Conservation (phyloP, 2,329 filamentous ascomycete genomes). For the Huntiella savannae region DNA sequence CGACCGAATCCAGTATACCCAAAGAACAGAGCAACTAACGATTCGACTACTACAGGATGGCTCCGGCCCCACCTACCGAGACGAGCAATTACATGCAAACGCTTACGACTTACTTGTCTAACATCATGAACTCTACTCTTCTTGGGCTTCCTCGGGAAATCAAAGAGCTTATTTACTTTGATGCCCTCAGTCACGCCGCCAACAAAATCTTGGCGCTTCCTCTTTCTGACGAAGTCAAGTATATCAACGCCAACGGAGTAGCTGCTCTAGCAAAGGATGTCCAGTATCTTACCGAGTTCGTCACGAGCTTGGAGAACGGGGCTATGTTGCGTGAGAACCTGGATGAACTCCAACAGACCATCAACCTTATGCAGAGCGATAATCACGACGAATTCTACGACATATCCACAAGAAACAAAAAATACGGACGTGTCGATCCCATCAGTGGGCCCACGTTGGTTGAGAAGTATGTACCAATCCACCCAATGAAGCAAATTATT, state of each 20-base stretch:
- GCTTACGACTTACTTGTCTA: constrained; percentile 75
- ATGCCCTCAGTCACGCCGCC: constrained; percentile 78
- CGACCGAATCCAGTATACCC: not conserved
- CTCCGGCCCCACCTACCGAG: constrained; percentile 41
- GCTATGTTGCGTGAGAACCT: constrained; percentile 77
- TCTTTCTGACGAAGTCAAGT: constrained; percentile 57
- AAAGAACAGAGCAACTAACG: not conserved
- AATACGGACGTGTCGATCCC: constrained; percentile 83
- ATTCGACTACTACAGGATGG: constrained; percentile 22
- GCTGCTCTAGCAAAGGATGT: constrained; percentile 67
- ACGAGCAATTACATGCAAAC: constrained; percentile 93
- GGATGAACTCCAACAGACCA: constrained; percentile 84
- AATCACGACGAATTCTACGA: constrained; percentile 98
- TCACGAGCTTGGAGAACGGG: constrained; percentile 64
- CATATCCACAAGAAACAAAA: constrained; percentile 70
- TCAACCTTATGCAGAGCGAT: constrained; percentile 67
- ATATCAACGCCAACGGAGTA: constrained; percentile 77
- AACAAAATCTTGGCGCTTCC: constrained; percentile 68
- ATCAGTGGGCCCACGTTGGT: constrained; percentile 72
- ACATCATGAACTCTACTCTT: constrained; percentile 91
- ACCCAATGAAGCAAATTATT: not conserved
- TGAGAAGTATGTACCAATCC: constrained; percentile 56
- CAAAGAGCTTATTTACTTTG: constrained; percentile 95
- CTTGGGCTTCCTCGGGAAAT: constrained; percentile 87
- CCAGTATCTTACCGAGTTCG: constrained; percentile 66